phyloP scores from a whole-genome alignment of 2,329 filamentous ascomycete species.

The Blastomyces parvus region DNA sequence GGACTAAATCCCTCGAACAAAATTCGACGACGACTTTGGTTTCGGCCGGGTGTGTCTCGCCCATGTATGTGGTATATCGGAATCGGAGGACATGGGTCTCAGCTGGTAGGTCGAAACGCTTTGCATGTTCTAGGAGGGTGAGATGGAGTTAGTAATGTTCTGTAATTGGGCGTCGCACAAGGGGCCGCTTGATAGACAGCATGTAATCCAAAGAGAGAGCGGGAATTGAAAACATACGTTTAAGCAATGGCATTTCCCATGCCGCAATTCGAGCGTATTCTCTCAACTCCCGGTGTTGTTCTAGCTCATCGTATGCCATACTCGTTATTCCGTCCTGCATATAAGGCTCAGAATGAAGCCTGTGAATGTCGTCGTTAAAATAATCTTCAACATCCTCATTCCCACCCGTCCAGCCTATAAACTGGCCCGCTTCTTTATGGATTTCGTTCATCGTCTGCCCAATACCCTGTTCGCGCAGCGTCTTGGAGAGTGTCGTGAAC shows the following conservation, averaged over 20 bases:
- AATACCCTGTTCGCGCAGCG: neutral
- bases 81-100: constrained; percentile 67
- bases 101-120: constrained; percentile 65
- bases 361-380: constrained; percentile 32
- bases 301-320: constrained; percentile 75
- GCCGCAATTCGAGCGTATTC: constrained; percentile 78
- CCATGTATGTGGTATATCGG: constrained; percentile 94
- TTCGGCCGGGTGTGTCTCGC: constrained; percentile 81
- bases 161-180: neutral
- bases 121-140: constrained; percentile 58
- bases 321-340: constrained; percentile 76
- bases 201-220: neutral
- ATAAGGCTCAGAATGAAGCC: constrained; percentile 6
- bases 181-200: neutral
- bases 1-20: constrained; percentile 57
- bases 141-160: neutral
- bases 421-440: constrained; percentile 2
- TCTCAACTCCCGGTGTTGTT: constrained; percentile 77
- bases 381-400: constrained; percentile 32
- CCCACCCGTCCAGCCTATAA: constrained; percentile 11
- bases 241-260: constrained; percentile 91
- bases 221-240: constrained; percentile 51
- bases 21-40: constrained; percentile 94
- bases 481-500: constrained; percentile 1
- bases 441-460: constrained; percentile 6